phyloP scores from a whole-genome alignment of 345 rosid genomes.

The Populus ilicifolia region DNA sequence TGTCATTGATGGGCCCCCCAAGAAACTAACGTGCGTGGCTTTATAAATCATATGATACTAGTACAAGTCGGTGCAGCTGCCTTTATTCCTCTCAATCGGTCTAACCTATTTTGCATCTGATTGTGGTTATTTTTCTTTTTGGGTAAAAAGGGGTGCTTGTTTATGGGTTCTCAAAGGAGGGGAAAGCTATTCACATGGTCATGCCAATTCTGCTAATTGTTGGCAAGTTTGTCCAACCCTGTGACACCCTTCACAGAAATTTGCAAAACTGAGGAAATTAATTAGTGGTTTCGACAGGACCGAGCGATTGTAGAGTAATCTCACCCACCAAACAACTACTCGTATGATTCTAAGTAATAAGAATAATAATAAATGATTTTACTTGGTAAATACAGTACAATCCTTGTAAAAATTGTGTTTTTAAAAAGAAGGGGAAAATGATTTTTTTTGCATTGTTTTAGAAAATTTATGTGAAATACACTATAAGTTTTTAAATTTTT shows the following conservation, averaged over 20 bases:
- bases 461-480: no score
- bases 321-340: no score
- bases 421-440: no score
- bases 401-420: no score
- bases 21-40: background rate
- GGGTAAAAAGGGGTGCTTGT: background rate
- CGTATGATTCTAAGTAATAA: no score
- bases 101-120: background rate
- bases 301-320: no score
- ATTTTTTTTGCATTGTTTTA: no score
- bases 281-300: no score
- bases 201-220: background rate
- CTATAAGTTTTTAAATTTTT: no score
- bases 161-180: background rate
- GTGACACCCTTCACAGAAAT: background rate
- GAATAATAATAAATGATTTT: no score
- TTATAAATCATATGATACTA: background rate
- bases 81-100: background rate
- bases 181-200: background rate
- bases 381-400: no score
- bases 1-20: slow-evolving; percentile 23
- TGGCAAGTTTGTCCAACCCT: background rate
- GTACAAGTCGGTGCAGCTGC: background rate
- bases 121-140: background rate
- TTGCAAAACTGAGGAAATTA: background rate